Percentiles rank a stretch among this genome's conserved stretches.
Conservation (phyloP, 2,329 filamentous ascomycete species). For the Epichloe sibirici region DNA sequence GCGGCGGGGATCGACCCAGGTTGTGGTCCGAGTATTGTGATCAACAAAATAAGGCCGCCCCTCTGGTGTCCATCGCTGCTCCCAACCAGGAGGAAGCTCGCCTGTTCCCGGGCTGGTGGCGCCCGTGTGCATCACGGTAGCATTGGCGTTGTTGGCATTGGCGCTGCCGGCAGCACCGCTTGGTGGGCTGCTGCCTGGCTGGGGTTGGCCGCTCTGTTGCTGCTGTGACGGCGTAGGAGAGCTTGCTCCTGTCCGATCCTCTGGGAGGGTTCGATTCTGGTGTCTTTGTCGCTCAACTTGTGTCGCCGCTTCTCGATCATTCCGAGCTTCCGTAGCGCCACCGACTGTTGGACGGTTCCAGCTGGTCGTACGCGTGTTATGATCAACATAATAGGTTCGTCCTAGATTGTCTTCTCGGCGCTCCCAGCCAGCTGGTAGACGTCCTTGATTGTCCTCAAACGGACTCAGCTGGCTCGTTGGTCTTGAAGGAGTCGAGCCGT, state of each 20-base stretch:
- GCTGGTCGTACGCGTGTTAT: constrained; percentile 91
- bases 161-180: constrained; percentile 17
- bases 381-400: constrained; percentile 95
- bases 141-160: constrained; percentile 30
- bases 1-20: constrained; percentile 93
- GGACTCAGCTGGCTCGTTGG: constrained; percentile 54
- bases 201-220: constrained; percentile 30
- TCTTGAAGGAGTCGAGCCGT: constrained; percentile 20
- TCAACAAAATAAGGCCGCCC: constrained; percentile 95
- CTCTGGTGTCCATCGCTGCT: constrained; percentile 90
- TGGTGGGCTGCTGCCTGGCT: constrained; percentile 19
- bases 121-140: constrained; percentile 88
- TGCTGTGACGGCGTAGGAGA: constrained; percentile 65
- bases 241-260: constrained; percentile 86
- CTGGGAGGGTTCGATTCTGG: constrained; percentile 88
- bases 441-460: constrained; percentile 92
- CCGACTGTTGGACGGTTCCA: constrained; percentile 83
- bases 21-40: constrained; percentile 95
- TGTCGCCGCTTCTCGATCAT: constrained; percentile 77
- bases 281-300: constrained; percentile 87
- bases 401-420: constrained; percentile 89
- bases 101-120: constrained; percentile 86
- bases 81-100: constrained; percentile 91
- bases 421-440: constrained; percentile 89
- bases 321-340: constrained; percentile 58